Conservation (phyloP, 2,329 filamentous ascomycete species). For the Clonostachys rhizophaga region DNA sequence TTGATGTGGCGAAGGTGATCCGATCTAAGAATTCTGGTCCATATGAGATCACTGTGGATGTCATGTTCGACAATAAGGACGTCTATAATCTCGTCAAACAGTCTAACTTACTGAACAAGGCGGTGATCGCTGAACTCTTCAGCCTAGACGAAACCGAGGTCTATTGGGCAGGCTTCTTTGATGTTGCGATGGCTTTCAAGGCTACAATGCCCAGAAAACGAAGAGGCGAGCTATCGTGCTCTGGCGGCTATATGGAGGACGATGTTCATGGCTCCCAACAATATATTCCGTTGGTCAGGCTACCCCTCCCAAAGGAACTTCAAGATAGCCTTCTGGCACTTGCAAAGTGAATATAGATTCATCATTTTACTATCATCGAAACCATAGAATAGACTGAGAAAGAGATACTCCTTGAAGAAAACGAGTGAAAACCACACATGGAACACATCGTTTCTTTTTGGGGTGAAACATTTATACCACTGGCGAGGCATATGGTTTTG, state of each 20-base stretch:
- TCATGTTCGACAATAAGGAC: conserved; percentile 32
- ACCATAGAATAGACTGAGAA: no score
- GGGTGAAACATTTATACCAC: no score
- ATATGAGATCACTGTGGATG: conserved; percentile 43
- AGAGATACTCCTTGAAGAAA: no score
- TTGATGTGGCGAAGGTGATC: conserved; percentile 29
- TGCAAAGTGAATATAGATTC: no score
- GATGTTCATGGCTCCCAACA: conserved; percentile 21
- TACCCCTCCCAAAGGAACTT: neutral
- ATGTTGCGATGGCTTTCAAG: conserved; percentile 41
- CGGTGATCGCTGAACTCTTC: no score
- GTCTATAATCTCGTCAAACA: conserved; percentile 25
- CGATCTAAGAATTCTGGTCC: conserved; percentile 44
- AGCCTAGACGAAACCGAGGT: conserved; percentile 6
- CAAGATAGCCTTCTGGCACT: no score
- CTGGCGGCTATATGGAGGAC: conserved; percentile 20
- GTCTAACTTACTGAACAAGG: conserved; percentile 19
- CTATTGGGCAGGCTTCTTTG: conserved; percentile 33
- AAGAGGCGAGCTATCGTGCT: conserved; percentile 6
- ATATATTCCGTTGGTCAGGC: conserved; percentile 11
- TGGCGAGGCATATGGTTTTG: no score
- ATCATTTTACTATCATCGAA: no score
- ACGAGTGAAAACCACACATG: no score
- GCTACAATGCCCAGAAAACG: conserved; percentile 24
- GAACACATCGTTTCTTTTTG: no score